These are phyloP conservation scores for Penicillium verhagenii DNA, from an alignment of 495 filamentous ascomycete genomes.

Conservation along the genomic window DNA sequence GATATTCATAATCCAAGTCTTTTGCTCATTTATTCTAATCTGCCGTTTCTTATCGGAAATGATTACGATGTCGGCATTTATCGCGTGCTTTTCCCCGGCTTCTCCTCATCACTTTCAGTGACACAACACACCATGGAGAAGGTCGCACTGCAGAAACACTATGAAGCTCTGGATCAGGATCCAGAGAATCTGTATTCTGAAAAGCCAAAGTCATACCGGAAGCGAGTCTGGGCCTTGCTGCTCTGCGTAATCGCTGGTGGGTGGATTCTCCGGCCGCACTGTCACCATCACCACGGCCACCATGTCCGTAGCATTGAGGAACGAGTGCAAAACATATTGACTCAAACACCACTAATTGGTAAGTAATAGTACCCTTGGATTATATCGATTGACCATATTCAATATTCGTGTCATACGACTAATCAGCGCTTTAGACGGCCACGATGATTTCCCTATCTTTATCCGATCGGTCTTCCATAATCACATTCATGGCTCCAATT, in stretches of 20 bases:
- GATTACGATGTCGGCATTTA: not conserved
- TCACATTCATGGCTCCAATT: constrained; percentile 72
- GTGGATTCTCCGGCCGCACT: constrained; percentile 19
- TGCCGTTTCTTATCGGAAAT: not conserved
- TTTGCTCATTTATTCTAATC: too few species aligned
- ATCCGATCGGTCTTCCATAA: constrained; percentile 69
- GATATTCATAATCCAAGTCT: too few species aligned
- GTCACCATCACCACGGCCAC: constrained; percentile 6
- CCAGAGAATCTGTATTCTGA: not conserved
- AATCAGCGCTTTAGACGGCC: constrained; percentile 64
- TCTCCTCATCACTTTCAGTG: not conserved
- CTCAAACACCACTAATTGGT: constrained; percentile 79
- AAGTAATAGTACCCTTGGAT: constrained; percentile 6
- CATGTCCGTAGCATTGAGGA: constrained; percentile 51
- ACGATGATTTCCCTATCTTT: constrained; percentile 81
- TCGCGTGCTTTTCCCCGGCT: not conserved
- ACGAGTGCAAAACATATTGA: constrained; percentile 62
- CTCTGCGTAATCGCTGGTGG: constrained; percentile 10
- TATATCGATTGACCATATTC: too few species aligned
- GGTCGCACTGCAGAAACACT: not conserved
- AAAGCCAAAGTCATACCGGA: not conserved
- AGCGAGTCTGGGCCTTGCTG: constrained; percentile 10
- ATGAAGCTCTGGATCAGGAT: not conserved
- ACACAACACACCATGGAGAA: not conserved
- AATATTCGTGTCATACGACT: not conserved